phyloP scores from a whole-genome alignment of 2,329 filamentous ascomycete genomes.

The Colletotrichum falcatum region DNA sequence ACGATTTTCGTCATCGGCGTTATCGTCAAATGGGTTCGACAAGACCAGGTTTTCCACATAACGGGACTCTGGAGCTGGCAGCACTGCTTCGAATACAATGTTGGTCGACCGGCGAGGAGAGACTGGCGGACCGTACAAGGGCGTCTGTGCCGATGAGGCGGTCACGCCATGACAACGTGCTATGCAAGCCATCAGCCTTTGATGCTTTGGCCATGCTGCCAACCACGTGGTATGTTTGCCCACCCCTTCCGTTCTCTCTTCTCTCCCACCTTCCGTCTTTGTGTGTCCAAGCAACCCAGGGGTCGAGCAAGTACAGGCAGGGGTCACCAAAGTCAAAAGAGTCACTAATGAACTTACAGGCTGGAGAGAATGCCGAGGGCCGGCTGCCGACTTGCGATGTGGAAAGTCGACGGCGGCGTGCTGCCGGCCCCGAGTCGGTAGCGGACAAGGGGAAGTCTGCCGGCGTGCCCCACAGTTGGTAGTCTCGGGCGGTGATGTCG shows the following conservation, averaged over 20 bases:
- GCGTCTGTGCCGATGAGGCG: background rate
- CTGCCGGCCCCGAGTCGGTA: background rate
- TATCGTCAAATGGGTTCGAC: constrained; percentile 37
- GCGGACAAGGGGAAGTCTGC: background rate
- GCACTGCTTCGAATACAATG: constrained; percentile 6
- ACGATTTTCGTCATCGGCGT: constrained; percentile 27
- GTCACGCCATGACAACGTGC: background rate
- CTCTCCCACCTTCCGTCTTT: too few relatives aligned
- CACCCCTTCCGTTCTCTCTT: background rate
- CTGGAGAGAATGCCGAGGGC: background rate
- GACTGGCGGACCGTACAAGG: constrained; percentile 14
- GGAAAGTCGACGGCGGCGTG: constrained; percentile 25
- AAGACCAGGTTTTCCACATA: background rate
- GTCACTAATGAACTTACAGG: constrained; percentile 10
- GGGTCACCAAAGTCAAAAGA: background rate
- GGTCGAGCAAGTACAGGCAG: background rate
- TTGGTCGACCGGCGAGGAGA: constrained; percentile 5
- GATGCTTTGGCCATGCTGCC: background rate
- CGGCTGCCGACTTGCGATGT: background rate
- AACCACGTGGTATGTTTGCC: background rate
- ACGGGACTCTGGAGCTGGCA: background rate
- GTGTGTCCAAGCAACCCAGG: background rate
- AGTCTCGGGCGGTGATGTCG: background rate
- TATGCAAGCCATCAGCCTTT: constrained; percentile 3
- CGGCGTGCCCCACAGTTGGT: background rate